A percentile compares a stretch with the other conserved stretches of the same genome.
Evolutionary conservation across 2,329 filamentous ascomycete species (phyloP).

Genomic region (Pseudocercospora musae): DNA sequence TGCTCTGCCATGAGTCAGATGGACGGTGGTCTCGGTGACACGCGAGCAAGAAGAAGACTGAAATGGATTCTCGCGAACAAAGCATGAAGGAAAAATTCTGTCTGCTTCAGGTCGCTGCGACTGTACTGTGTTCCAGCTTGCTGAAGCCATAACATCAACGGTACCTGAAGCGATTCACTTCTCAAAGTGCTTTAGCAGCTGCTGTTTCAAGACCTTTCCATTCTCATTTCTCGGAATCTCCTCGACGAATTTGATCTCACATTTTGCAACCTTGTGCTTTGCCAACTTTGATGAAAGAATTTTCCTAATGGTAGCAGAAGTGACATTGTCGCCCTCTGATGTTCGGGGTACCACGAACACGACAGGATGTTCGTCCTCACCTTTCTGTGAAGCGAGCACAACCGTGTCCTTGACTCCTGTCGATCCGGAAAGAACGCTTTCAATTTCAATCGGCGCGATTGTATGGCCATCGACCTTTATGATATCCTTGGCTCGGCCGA

Average conservation of each 20-base stretch:
- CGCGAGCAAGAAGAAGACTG: too few species aligned
- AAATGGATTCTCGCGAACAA: too few species aligned
- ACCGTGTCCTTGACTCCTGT: slow-evolving; percentile 27
- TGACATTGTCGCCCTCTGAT: not conserved
- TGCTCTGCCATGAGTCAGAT: too few species aligned
- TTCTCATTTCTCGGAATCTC: slow-evolving; percentile 31
- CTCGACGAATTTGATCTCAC: slow-evolving; percentile 24
- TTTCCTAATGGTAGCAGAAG: slow-evolving; percentile 28
- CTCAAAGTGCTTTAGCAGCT: slow-evolving; percentile 6
- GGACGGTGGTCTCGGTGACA: too few species aligned
- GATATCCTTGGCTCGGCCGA: slow-evolving; percentile 31
- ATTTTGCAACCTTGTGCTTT: slow-evolving; percentile 35
- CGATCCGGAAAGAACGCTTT: slow-evolving; percentile 26
- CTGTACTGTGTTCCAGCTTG: too few species aligned
- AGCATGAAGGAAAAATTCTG: too few species aligned
- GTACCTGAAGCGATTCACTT: too few species aligned
- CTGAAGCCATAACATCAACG: too few species aligned
- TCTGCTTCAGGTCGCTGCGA: too few species aligned
- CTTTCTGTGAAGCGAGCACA: slow-evolving; percentile 22
- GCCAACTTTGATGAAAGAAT: slow-evolving; percentile 34
- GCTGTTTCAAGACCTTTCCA: slow-evolving; percentile 29
- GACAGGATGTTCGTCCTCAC: slow-evolving; percentile 16
- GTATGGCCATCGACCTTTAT: slow-evolving; percentile 25
- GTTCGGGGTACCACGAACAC: slow-evolving; percentile 17
- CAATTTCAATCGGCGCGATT: slow-evolving; percentile 33